Conservation (phyloP, 2,329 filamentous ascomycete species). For the Colletotrichum sublineola region DNA sequence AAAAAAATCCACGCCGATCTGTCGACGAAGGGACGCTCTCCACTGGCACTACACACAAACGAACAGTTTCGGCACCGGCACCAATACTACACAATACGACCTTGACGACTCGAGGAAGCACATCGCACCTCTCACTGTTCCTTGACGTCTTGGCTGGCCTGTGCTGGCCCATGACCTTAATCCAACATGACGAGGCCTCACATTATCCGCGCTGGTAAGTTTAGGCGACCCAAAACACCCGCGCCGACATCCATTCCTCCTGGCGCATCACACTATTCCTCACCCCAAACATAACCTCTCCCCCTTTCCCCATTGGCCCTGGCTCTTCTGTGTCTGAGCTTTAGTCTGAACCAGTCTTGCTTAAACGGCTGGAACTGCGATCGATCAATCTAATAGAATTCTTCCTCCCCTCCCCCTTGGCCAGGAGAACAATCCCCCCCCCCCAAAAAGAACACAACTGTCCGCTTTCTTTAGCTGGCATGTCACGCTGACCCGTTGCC, state of each 20-base stretch:
- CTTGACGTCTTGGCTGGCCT: slow-evolving; percentile 33
- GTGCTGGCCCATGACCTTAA: slow-evolving; percentile 33
- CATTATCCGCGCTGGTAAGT: slow-evolving; percentile 72
- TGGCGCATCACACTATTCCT: slow-evolving; percentile 35
- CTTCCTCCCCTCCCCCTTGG: slow-evolving; percentile 24
- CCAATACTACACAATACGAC: slow-evolving; percentile 17
- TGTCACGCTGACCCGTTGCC: slow-evolving; percentile 38
- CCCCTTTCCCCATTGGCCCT: slow-evolving; percentile 34
- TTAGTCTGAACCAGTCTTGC: slow-evolving; percentile 40
- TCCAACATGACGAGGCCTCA: slow-evolving; percentile 70
- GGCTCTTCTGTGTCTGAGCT: slow-evolving; percentile 37
- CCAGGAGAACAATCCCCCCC: background rate
- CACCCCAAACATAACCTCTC: slow-evolving; percentile 34
- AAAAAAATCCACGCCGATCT: slow-evolving; percentile 30
- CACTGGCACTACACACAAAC: slow-evolving; percentile 7
- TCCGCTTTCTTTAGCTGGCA: slow-evolving; percentile 17
- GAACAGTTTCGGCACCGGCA: background rate
- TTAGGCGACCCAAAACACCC: slow-evolving; percentile 41
- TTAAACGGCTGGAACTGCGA: slow-evolving; percentile 37
- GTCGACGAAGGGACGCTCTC: slow-evolving; percentile 16
- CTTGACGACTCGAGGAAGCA: slow-evolving; percentile 13
- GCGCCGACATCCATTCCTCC: slow-evolving; percentile 38
- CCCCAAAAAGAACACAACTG: background rate
- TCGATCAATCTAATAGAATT: slow-evolving; percentile 40
- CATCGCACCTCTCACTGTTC: slow-evolving; percentile 29